A percentile compares a stretch with the other conserved stretches of the same genome.
These are phyloP conservation scores for Mycosphaerella arachidis DNA, from an alignment of 2,329 filamentous ascomycete genomes.

Conservation along the genomic window DNA sequence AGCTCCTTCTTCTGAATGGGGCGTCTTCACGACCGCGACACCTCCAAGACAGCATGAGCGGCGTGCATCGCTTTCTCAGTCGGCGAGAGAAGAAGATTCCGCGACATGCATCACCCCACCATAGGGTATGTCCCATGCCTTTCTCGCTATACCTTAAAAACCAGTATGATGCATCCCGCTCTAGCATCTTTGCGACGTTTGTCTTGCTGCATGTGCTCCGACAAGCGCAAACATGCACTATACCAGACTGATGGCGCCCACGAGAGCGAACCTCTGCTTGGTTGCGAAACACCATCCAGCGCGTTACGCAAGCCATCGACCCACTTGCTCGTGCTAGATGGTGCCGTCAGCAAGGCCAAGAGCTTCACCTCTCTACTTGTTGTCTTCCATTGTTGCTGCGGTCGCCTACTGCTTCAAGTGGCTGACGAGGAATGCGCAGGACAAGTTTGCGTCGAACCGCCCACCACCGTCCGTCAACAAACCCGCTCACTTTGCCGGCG, in stretches of 20 bases:
- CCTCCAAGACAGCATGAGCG: conserved; percentile 38
- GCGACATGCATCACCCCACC: conserved; percentile 16
- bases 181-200: not conserved
- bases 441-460: conserved; percentile 4
- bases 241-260: not conserved
- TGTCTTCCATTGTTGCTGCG: not conserved
- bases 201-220: not conserved
- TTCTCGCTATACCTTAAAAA: not conserved
- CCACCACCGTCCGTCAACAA: conserved; percentile 31
- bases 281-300: not conserved
- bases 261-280: not conserved
- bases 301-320: not conserved
- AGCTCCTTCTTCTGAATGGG: not conserved
- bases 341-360: not conserved
- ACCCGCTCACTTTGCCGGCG: conserved; percentile 57
- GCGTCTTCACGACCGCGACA: not conserved
- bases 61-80: conserved; percentile 63
- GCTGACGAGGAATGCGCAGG: conserved; percentile 15
- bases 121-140: conserved; percentile 18
- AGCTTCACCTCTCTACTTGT: conserved; percentile 1
- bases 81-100: conserved; percentile 56
- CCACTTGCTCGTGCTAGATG: not conserved
- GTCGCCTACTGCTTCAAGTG: not conserved
- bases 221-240: not conserved
- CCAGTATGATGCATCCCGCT: not conserved